Evolutionary conservation across 768 basidiomycete genomes (phyloP).

Genomic region (Plicaturopsis crispa): DNA sequence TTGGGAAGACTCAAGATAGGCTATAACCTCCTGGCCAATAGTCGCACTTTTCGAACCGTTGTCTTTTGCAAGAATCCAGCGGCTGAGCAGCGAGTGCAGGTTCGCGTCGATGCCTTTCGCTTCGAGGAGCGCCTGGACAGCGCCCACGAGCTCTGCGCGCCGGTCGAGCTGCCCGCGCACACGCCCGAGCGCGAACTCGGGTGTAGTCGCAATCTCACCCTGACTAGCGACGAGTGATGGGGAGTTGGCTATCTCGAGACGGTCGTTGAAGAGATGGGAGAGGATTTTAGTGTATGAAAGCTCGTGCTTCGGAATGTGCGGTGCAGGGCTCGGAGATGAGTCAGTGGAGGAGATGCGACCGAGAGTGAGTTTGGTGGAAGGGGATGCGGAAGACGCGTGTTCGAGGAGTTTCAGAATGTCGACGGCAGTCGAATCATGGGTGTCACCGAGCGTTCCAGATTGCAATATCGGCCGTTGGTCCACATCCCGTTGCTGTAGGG

Average conservation of each 20-base stretch:
- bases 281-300: conserved; percentile 87
- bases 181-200: conserved; percentile 91
- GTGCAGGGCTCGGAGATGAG: conserved; percentile 25
- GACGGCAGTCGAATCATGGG: conserved; percentile 24
- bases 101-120: conserved; percentile 38
- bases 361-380: conserved; percentile 39
- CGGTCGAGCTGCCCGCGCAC: conserved; percentile 77
- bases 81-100: conserved; percentile 64
- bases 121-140: conserved; percentile 61
- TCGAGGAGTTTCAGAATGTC: conserved; percentile 50
- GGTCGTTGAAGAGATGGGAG: conserved; percentile 66
- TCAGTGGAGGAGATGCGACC: conserved; percentile 26
- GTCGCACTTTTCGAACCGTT: conserved; percentile 54
- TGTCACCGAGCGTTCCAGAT: conserved; percentile 54
- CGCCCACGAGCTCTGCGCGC: conserved; percentile 56
- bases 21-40: conserved; percentile 50
- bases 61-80: conserved; percentile 77
- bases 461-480: conserved; percentile 48
- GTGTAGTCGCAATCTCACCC: conserved; percentile 77
- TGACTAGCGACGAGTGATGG: conserved; percentile 63
- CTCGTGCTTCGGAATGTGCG: conserved; percentile 86
- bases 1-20: conserved; percentile 35
- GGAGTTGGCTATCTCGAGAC: conserved; percentile 81
- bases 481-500: conserved; percentile 52
- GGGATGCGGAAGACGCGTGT: conserved; percentile 26